Conservation (phyloP, 169 alveolate genomes). For the Blepharisma undulans region DNA sequence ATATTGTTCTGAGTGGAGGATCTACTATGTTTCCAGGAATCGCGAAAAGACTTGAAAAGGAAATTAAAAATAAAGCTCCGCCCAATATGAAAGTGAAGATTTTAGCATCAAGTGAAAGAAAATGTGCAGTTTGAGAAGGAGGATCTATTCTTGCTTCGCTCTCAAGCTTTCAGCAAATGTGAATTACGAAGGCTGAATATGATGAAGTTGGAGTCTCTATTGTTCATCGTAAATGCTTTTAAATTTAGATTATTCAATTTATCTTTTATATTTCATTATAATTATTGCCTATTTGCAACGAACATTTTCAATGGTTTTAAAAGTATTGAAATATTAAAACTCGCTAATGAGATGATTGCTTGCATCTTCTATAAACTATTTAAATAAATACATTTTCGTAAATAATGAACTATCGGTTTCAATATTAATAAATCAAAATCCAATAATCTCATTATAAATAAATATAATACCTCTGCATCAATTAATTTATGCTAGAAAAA, state of each 20-base stretch:
- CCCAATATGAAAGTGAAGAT: constrained; percentile 96
- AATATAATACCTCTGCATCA: background rate
- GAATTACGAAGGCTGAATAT: constrained; percentile 97
- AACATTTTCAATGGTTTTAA: too few relatives aligned
- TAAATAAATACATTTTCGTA: background rate
- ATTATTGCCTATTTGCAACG: background rate
- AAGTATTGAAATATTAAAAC: background rate
- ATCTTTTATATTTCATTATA: too few relatives aligned
- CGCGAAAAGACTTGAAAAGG: constrained; percentile 84
- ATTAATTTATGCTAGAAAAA: background rate
- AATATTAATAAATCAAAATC: background rate
- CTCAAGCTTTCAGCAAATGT: constrained; percentile 96
- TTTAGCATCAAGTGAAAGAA: constrained; percentile 97
- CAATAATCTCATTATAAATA: background rate
- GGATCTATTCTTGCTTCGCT: constrained; percentile 96
- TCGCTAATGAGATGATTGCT: background rate
- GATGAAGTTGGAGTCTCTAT: constrained; percentile 97
- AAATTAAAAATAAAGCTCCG: constrained; percentile 65
- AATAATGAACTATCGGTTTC: background rate
- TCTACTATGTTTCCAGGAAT: constrained; percentile 82
- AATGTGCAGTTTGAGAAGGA: constrained; percentile 98
- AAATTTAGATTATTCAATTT: constrained; percentile 44
- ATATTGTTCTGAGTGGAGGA: constrained; percentile 87
- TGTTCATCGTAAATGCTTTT: constrained; percentile 97
- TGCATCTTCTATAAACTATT: too few relatives aligned